phyloP scores from a whole-genome alignment of 805 yeast species.

The Yarrowia divulgata region DNA sequence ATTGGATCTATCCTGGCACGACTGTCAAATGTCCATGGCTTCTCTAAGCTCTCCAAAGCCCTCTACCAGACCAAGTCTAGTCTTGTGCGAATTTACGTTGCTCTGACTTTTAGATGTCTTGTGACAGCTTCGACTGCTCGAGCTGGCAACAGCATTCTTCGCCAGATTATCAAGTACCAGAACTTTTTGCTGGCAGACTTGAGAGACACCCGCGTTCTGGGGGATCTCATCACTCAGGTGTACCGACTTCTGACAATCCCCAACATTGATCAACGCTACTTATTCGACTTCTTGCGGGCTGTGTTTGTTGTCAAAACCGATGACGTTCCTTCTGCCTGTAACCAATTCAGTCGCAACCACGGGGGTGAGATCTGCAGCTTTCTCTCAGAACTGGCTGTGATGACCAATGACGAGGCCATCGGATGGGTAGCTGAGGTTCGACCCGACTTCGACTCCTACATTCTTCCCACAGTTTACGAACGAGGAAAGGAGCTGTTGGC shows the following conservation, averaged over 20 bases:
- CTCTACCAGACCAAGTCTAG: constrained; percentile 35
- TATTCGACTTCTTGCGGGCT: constrained; percentile 36
- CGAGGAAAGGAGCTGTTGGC: constrained; percentile 12
- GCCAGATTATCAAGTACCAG: constrained; percentile 28
- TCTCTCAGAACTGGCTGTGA: constrained; percentile 23
- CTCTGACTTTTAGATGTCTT: constrained; percentile 19
- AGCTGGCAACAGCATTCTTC: constrained; percentile 26
- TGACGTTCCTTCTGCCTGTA: constrained; percentile 18
- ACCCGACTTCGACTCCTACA: constrained; percentile 3
- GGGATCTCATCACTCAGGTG: constrained; percentile 30
- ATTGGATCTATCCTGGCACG: constrained; percentile 27
- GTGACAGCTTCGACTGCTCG: constrained; percentile 19
- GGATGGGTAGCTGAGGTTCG: constrained; percentile 22
- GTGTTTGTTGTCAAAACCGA: constrained; percentile 8
- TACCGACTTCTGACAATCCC: constrained; percentile 17
- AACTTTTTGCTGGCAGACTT: constrained; percentile 25
- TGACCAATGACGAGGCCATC: constrained; percentile 35
- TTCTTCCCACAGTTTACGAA: constrained; percentile 18
- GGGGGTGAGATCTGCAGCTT: constrained; percentile 20
- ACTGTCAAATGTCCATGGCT: constrained; percentile 21
- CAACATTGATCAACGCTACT: constrained; percentile 25
- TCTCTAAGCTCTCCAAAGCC: constrained; percentile 26
- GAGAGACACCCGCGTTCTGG: constrained; percentile 16
- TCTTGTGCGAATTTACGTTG: constrained; percentile 12
- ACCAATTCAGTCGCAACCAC: constrained; percentile 4